Base-by-base conservation (phyloP, 352 stramenopile species). In the Blastocystis sp. region DNA sequence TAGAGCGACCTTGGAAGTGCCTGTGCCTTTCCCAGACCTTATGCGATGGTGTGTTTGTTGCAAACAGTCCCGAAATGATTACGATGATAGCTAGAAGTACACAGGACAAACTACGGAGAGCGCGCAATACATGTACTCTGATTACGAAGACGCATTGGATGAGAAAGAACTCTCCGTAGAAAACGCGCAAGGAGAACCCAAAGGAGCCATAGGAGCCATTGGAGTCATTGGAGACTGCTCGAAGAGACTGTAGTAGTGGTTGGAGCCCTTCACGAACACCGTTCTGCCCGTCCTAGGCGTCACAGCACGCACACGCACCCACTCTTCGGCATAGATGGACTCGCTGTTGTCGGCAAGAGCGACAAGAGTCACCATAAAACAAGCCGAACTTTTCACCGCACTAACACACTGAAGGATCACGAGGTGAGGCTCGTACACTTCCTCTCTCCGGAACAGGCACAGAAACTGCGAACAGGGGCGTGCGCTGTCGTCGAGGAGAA, bases 1-100 rank as follows among this genome's bases (percentile, higher is more conserved):
- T 88, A 88, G 78, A 88, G 78, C 78, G 11, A 79, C 67, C 19
- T 56, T 88, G 43, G 78, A 88, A 40, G 78, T 88, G 21, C 78
- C 78, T 65, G 45, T 88, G 41, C 78, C 78, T 56, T 88, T 88
- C 40, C 64, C 64, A 17, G 78, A 88, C 48, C 53, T 76, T 23
- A 60, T 76, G n/a, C n/a, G 48, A 17, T 56, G 21, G 40, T 40
- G 64, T 74, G 64, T 74, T 56, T 74, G 41, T 45, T 74, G 23
- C 7, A 56, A 56, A 56, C 48, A 56, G 48, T 34, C 48, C 5
- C 5, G 48, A 56, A 56, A 17, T 56, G 48, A 56, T 56, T 56
- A 56, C 48, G 48, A 56, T 56, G 14, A 56, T 14, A 56, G 48
- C 48, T 17, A 56, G 14, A 56, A 7, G 14, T 7, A 56, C 48